Base-by-base conservation (phyloP, 768 basidiomycete genomes). In the Tylopilus balloui region DNA sequence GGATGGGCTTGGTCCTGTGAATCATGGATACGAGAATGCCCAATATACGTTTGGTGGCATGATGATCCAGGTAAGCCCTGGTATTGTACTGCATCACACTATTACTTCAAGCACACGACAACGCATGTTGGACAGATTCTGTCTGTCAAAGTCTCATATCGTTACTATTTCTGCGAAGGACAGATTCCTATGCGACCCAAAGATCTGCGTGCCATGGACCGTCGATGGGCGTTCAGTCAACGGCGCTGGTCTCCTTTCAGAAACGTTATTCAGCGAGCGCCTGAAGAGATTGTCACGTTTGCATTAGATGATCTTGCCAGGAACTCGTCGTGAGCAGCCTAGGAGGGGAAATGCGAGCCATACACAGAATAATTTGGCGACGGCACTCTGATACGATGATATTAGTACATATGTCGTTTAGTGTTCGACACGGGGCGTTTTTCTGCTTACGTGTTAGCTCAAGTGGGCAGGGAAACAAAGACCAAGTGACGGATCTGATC, bases 1-100 rank as follows among this genome's bases (percentile, higher is more conserved):
- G 57, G 69, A 20, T 51, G n/a, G 76, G 4, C 73, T 73, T 50
- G 63, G 51, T 17, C 25, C 58, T 27, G 20, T 45, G 8, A 54
- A 52, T 3, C 19, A 59, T 6, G 60, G 63, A 8, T 38, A 56
- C 12, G 13, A 20, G 4, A 31, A 28, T 2, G 8, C 41, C 39
- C 49, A 11, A 9, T 32, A 46, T 21, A 15, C 40, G 12, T 60
- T 59, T 14, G 58, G 58, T 13, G 66, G 73, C 48, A 70, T 75
- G 7, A 53, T 60, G 54, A 23, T 60, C 0, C 58, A 60, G 47
- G 59, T 54, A n/a, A n/a, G n/a, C n/a, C n/a, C n/a, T n/a, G n/a
- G n/a, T n/a, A n/a, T n/a, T n/a, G n/a, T n/a, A n/a, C n/a, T n/a
- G 29, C 21, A 49, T 47, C 21, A 17, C 11, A 12, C 34, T 13